Base-by-base conservation (phyloP, 441 rosid species). In the Populus hybrid region DNA sequence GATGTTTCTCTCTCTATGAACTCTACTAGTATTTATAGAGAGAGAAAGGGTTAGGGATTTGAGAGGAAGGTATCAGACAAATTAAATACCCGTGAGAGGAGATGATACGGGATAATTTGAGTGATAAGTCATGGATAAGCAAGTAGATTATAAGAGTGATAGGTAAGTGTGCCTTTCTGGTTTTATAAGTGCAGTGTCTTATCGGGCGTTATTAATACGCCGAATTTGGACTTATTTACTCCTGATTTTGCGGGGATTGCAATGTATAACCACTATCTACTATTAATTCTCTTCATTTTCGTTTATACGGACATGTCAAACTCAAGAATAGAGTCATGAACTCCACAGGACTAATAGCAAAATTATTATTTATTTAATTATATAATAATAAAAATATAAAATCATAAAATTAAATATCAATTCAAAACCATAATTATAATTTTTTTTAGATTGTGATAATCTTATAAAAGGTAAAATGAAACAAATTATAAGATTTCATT, bases 21-120 rank as follows among this genome's bases (percentile, higher is more conserved):
- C 71, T 26, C 67, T 61, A 69, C 77, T 76, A 71, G 81, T 84
- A 84, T 81, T 87, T 90, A 86, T 91, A 88, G 36, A 86, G 86
- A 83, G 82, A 70, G 42, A 46, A 26, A 20, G 82, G 78, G 77
- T 30, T 90, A 89, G 87, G 95, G 92, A 91, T 87, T 87, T 86
- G 82, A 70, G 72, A 73, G 72, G 71, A 61, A 71, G 65, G 63
- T 61, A 87, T 67, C 87, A 70, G 85, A 81, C 87, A 87, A 73
- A 79, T 75, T 70, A 79, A 85, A 86, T 82, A 81, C 79, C 88
- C 88, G 89, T 57, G 69, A 85, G 80, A 71, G 67, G 85, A 85
- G 68, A 85, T 65, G 87, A 82, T 69, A 80, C 38, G 81, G 72
- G 79, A 80, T 81, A 75, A 5, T 20, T 65, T 10, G 68, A 40